Conservation (phyloP, 169 alveolate species). For the Cryptosporidium ubiquitum region DNA sequence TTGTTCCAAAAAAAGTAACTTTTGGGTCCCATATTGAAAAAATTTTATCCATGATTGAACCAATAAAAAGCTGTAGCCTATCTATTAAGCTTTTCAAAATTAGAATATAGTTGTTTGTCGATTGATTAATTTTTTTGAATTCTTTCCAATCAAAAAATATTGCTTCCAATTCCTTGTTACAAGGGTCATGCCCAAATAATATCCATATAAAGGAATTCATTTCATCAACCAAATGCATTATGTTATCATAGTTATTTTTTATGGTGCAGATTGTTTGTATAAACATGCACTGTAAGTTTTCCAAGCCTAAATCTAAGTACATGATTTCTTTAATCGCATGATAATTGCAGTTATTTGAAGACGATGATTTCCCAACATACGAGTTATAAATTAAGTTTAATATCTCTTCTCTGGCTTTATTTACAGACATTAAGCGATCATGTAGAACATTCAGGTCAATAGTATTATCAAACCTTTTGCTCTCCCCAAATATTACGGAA, state of each 20-base stretch:
- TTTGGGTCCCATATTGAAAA: conserved; percentile 54
- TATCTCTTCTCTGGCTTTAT: conserved; percentile 47
- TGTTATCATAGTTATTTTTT: neutral
- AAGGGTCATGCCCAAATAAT: conserved; percentile 61
- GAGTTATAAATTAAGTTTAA: conserved; percentile 31
- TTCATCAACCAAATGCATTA: conserved; percentile 24
- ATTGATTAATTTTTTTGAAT: conserved; percentile 1
- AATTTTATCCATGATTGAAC: conserved; percentile 21
- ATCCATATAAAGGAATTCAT: conserved; percentile 53
- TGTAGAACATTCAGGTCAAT: conserved; percentile 36
- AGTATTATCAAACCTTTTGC: conserved; percentile 59
- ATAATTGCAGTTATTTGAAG: conserved; percentile 26
- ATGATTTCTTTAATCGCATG: conserved; percentile 83
- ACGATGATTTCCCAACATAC: conserved; percentile 5
- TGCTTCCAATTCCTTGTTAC: conserved; percentile 76
- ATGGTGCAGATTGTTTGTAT: conserved; percentile 58
- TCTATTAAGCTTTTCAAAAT: conserved; percentile 53
- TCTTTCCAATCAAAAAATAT: conserved; percentile 82
- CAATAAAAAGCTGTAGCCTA: conserved; percentile 60
- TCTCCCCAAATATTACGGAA: conserved; percentile 47
- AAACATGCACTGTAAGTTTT: conserved; percentile 65
- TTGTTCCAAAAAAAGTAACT: conserved; percentile 39
- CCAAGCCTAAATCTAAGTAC: conserved; percentile 84
- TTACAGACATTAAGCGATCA: conserved; percentile 20
- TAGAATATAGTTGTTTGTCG: neutral